Base-by-base conservation (phyloP, 345 rosid species). In the Murraya paniculata region DNA sequence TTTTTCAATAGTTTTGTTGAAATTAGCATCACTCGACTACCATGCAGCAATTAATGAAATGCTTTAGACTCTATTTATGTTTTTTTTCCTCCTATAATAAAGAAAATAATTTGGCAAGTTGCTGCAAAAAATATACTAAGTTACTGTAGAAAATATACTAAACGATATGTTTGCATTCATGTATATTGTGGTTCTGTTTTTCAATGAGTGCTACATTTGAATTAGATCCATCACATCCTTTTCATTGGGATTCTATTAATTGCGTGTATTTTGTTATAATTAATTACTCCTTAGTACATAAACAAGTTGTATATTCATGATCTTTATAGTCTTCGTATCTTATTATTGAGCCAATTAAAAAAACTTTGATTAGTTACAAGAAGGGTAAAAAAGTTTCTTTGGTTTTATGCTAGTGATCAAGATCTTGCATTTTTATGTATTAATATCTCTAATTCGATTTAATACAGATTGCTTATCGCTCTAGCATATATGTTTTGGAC, bases 401-500 rank as follows among this genome's bases (percentile, higher is more conserved):
- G 2, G 11, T 9, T 1, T 60, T 61, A 61, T 11, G 22, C 22
- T 61, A 4, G 74, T 71, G 28, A 41, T 53, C 25, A 10, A 45
- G 7, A 69, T 28, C 4, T 33, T 41, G 33, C 11, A 16, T 16
- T 68, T 25, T 59, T 59, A 4, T 53, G 48, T 45, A 65, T 57
- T 30, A 64, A 76, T 36, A 0, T 69, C 7, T 68, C 38, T 79
- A 10, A 6, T 65, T 33, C 70, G 39, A 21, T 18, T 28, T 77
- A 61, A 41, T 80, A 55, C 96, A 95, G 98, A 95, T 95, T 81
- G 96, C 97, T 77, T 91, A 95, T 88, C 91, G 87, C 61, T 98
- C 99, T 33, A 95, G 99, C 86, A 91, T 95, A 86, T 95, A 92
- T 81, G 96, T 95, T 72, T 86, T 92, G n/a, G 98, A 95, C 84